Evolutionary conservation across 768 basidiomycete species (phyloP).

Genomic region (Boletus reticulatus): DNA sequence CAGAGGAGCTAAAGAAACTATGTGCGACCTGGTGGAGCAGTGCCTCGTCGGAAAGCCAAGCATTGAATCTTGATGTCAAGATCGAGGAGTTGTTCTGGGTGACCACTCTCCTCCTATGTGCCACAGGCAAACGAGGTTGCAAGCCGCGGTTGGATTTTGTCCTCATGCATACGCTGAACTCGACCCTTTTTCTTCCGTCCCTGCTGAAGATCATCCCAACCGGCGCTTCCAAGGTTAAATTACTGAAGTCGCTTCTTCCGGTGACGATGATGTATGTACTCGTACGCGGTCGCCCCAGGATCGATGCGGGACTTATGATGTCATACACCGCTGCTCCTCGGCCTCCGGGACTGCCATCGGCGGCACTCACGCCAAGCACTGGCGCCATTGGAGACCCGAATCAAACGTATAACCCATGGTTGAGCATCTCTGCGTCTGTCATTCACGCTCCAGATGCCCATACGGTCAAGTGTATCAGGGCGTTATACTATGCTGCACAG

Average conservation of each 20-base stretch:
- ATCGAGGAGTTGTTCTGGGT: constrained; percentile 52
- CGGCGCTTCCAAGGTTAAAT: constrained; percentile 38
- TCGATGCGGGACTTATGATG: constrained; percentile 48
- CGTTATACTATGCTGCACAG: constrained; percentile 46
- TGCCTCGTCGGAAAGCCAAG: constrained; percentile 27
- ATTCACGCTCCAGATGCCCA: constrained; percentile 54
- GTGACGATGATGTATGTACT: constrained; percentile 35
- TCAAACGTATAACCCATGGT: constrained; percentile 51
- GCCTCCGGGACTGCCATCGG: constrained; percentile 29
- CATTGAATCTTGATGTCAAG: constrained; percentile 33
- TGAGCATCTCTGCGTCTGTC: constrained; percentile 42
- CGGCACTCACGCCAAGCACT: constrained; percentile 3
- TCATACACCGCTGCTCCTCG: constrained; percentile 41
- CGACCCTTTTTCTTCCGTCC: constrained; percentile 48
- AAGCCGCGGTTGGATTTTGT: constrained; percentile 55
- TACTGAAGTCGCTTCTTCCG: constrained; percentile 45
- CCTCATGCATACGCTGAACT: constrained; percentile 58
- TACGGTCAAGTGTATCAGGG: constrained; percentile 47
- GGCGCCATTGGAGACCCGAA: constrained; percentile 36
- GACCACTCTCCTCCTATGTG: constrained; percentile 46
- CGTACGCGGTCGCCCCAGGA: constrained; percentile 52
- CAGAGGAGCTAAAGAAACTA: constrained; percentile 45
- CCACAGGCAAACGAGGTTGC: constrained; percentile 43
- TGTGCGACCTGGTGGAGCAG: constrained; percentile 37
- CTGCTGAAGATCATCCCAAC: constrained; percentile 34